Base-by-base conservation (phyloP, 108 stramenopile genomes). In the Cylindrotheca closterium region DNA sequence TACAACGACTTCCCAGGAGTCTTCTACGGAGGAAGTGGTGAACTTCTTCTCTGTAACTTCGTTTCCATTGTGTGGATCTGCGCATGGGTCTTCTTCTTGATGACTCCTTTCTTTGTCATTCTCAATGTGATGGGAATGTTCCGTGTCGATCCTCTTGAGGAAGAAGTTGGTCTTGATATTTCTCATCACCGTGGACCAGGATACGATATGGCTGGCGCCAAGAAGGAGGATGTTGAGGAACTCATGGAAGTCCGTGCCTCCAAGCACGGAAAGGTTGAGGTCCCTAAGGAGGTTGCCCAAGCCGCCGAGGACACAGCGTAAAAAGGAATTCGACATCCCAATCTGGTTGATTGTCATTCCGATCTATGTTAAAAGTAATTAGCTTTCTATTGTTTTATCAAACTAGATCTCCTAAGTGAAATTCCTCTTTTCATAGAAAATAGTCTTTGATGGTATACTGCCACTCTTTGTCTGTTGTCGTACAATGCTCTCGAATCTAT, bases 121-220 rank as follows among this genome's bases (percentile, higher is more conserved):
- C 83, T 93, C 50, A 78, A 82, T 67, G 18, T 51, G 5, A 47
- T 88, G 53, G 83, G 86, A 29, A 65, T 69, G 80, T 72, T 91
- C 56, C 91, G 95, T 51, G 77, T 92, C 53, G 84, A 83, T 63
- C 59, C 74, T 5, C 42, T 87, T 42, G 92, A 93, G 68, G 92
- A 93, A 58, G 79, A 79, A 51, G 92, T 90, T 31, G 92, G 89
- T 42, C 52, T 93, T 73, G 89, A 92, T 74, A 83, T 89, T 60
- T 82, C 80, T 32, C 85, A 81, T 53, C 86, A 87, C 74, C 84
- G 82, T 69, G 89, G 90, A 48, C 47, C 77, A 34, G 85, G 81
- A 10, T 92, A 91, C 47, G 82, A 84, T 46, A 56, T 71, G 34
- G 74, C 68, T 52, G 23, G 32, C 4, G 55, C 55, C 27, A 58